These are phyloP conservation scores for Globisporangium barbulae DNA, from an alignment of 352 stramenopile species.

Conservation along the genomic window DNA sequence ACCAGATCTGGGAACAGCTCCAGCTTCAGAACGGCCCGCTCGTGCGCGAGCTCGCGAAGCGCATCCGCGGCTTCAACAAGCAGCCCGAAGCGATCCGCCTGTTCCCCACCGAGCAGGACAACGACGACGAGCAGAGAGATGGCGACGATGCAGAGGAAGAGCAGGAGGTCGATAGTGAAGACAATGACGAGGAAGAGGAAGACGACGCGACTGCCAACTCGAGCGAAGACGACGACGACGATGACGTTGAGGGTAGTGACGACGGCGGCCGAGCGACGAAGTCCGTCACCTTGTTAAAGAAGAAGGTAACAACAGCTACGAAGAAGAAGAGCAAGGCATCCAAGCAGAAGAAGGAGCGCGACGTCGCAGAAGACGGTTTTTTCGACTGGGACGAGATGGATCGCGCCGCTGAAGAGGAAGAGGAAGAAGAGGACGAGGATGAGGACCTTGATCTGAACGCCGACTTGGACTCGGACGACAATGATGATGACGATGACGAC, in stretches of 20 bases:
- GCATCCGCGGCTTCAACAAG: conserved; percentile 68
- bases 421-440: conserved; percentile 47
- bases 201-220: conserved; percentile 2
- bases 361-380: conserved; percentile 77
- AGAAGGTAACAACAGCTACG: not conserved
- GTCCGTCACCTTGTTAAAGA: not conserved
- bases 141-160: conserved; percentile 21
- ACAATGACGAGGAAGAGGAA: conserved; percentile 22
- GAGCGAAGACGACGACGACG: conserved; percentile 22
- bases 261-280: conserved; percentile 33
- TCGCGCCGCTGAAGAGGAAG: conserved; percentile 73
- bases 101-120: conserved; percentile 48
- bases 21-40: conserved; percentile 75
- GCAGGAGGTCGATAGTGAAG: conserved; percentile 13
- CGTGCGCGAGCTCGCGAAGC: conserved; percentile 62
- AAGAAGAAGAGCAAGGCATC: conserved; percentile 16
- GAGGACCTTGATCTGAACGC: conserved; percentile 28
- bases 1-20: conserved; percentile 88
- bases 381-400: conserved; percentile 90
- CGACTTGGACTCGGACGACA: conserved; percentile 23
- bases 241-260: conserved; percentile 20
- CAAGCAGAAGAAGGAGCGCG: conserved; percentile 50
- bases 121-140: conserved; percentile 23
- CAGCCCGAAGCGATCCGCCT: conserved; percentile 49
- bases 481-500: conserved; percentile 32